Base-by-base conservation (phyloP, 257 asterid species). In the Cordia subcordata region DNA sequence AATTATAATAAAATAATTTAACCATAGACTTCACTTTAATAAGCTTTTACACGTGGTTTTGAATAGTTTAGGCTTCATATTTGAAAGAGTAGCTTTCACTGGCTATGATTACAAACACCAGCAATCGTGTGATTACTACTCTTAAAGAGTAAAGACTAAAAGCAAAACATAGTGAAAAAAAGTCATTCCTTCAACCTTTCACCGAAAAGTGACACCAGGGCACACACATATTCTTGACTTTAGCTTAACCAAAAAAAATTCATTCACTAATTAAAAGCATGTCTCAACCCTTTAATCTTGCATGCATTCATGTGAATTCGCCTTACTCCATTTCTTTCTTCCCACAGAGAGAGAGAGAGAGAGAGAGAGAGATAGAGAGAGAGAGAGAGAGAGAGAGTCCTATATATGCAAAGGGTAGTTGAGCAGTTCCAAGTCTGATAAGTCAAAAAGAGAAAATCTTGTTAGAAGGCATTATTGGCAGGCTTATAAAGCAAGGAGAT, bases 141-240 rank as follows among this genome's bases (percentile, higher is more conserved):
- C n/a, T n/a, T n/a, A n/a, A n/a, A n/a, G n/a, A n/a, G n/a, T n/a
- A n/a, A n/a, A n/a, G n/a, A n/a, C n/a, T n/a, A n/a, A 64, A 63
- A 63, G 33, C 72, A 75, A 55, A 65, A 68, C 70, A 68, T 32
- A 51, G 66, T 46, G 35, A 67, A 52, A 67, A 52, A 62, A 68
- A 68, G 72, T 50, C 67, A 49, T 19, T 63, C 61, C 63, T 33
- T 60, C 74, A 70, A 79, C 80, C 81, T 83, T 83, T 83, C 88
- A 88, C 95, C 95, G 86, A 79, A 86, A 89, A 86, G 87, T 75
- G 78, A 58, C 87, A 76, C 77, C 81, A 66, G 51, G 49, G 76
- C n/a, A n/a, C n/a, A n/a, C n/a, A 60, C 70, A 70, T 62, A 61
- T 74, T 74, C 72, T 79, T 79, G 72, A 75, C 81, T 73, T 81